These are phyloP conservation scores for Pinus albicaulis DNA, from an alignment of 75 land plant species.

Conservation along the genomic window DNA sequence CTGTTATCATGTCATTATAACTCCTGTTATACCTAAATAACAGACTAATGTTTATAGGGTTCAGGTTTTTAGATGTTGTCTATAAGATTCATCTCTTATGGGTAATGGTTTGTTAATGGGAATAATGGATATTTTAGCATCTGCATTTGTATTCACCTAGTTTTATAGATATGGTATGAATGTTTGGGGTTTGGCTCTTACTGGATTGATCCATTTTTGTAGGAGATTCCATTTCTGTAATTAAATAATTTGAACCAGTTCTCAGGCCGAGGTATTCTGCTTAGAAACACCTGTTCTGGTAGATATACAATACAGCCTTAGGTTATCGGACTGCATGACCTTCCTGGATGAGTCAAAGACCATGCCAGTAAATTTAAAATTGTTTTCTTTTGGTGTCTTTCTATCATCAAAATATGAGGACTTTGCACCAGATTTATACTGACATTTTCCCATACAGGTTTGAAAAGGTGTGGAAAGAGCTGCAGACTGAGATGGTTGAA, in stretches of 20 bases:
- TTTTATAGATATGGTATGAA: not conserved
- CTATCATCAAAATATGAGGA: not conserved
- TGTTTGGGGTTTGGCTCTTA: not conserved
- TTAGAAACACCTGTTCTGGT: no score
- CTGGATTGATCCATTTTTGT: not conserved
- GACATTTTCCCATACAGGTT: conserved; percentile 25
- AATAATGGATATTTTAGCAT: not conserved
- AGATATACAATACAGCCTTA: not conserved
- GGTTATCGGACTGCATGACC: not conserved
- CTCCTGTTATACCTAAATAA: not conserved
- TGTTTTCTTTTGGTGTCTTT: not conserved
- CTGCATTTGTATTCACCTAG: not conserved
- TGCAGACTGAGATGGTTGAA: conserved; percentile 85
- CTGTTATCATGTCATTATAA: not conserved
- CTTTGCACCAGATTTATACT: not conserved
- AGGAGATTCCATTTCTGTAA: no score
- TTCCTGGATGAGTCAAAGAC: not conserved
- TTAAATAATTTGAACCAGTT: no score
- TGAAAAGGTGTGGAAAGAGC: conserved; percentile 81
- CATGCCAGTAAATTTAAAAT: not conserved
- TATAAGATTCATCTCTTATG: not conserved
- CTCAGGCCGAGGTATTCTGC: no score
- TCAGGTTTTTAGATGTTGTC: not conserved
- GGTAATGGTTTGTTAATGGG: not conserved
- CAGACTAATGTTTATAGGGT: not conserved